Conservation (phyloP, 2,329 filamentous ascomycete species). For the Biscogniauxia mediterranea region DNA sequence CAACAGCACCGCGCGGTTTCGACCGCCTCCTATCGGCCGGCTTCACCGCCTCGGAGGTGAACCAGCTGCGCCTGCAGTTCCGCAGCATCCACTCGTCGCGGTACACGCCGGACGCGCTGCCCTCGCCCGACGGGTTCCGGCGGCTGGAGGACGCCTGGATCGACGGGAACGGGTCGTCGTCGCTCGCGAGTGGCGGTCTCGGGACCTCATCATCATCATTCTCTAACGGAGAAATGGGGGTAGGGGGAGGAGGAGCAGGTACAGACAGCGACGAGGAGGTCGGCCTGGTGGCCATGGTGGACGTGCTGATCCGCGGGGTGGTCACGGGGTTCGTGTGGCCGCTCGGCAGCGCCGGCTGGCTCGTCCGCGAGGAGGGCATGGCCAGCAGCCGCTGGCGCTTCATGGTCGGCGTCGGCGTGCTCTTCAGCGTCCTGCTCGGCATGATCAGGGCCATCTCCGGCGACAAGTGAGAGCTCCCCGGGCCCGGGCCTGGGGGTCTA, state of each 20-base stretch:
- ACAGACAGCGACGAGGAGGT: constrained; percentile 48
- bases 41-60: constrained; percentile 80
- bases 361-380: constrained; percentile 81
- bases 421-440: constrained; percentile 51
- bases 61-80: constrained; percentile 84
- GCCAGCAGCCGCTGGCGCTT: constrained; percentile 82
- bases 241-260: constrained; percentile 31
- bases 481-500: too few relatives aligned
- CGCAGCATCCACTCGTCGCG: constrained; percentile 77
- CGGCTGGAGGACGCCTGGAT: constrained; percentile 89
- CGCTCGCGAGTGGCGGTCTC: constrained; percentile 29
- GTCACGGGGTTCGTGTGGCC: constrained; percentile 95
- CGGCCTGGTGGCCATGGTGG: constrained; percentile 59
- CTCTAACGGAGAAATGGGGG: too few relatives aligned
- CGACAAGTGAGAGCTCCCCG: constrained; percentile 30
- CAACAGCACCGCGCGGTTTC: constrained; percentile 73
- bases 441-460: constrained; percentile 36
- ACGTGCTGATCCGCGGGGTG: constrained; percentile 85
- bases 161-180: constrained; percentile 57
- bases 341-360: constrained; percentile 79
- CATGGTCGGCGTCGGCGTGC: constrained; percentile 80
- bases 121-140: constrained; percentile 71
- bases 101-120: constrained; percentile 87
- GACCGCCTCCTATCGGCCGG: constrained; percentile 79
- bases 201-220: constrained; percentile 31